Conservation (phyloP, 768 basidiomycete species). For the Suillus brevipes region DNA sequence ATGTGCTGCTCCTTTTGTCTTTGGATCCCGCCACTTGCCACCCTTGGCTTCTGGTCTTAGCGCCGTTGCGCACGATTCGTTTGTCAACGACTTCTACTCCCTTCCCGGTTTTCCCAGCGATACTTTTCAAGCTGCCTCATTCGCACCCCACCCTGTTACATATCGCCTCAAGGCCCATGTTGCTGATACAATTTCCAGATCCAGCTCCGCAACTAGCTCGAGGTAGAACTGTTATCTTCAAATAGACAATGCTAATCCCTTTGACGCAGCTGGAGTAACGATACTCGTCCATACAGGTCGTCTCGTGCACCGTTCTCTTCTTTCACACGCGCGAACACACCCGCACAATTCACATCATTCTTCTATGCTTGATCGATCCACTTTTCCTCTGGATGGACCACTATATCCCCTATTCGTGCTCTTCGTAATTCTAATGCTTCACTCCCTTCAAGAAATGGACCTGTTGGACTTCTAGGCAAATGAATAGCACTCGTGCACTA, state of each 20-base stretch:
- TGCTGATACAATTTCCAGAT: conserved; percentile 30
- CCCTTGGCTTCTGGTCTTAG: conserved; percentile 5
- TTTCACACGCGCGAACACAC: conserved; percentile 17
- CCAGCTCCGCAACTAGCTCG: conserved; percentile 34
- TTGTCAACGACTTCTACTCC: conserved; percentile 7
- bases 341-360: conserved; percentile 11
- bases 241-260: conserved; percentile 2
- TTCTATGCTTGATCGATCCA: conserved; percentile 22
- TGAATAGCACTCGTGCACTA: background rate
- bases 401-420: conserved; percentile 8
- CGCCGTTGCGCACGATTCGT: conserved; percentile 7
- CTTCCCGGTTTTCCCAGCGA: conserved; percentile 23
- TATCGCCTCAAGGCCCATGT: conserved; percentile 17
- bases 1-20: conserved; percentile 32
- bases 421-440: conserved; percentile 3
- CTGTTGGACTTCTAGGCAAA: background rate
- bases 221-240: conserved; percentile 24
- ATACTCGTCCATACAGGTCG: conserved; percentile 20
- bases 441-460: background rate
- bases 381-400: background rate
- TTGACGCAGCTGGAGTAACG: conserved; percentile 32
- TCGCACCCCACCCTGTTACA: conserved; percentile 27
- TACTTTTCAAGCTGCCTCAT: conserved; percentile 11
- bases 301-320: conserved; percentile 16
- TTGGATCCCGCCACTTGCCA: conserved; percentile 15